Percentiles rank a stretch among this genome's conserved stretches.
Evolutionary conservation across 768 basidiomycete species (phyloP).

Genomic region (Tulasnella sp.): DNA sequence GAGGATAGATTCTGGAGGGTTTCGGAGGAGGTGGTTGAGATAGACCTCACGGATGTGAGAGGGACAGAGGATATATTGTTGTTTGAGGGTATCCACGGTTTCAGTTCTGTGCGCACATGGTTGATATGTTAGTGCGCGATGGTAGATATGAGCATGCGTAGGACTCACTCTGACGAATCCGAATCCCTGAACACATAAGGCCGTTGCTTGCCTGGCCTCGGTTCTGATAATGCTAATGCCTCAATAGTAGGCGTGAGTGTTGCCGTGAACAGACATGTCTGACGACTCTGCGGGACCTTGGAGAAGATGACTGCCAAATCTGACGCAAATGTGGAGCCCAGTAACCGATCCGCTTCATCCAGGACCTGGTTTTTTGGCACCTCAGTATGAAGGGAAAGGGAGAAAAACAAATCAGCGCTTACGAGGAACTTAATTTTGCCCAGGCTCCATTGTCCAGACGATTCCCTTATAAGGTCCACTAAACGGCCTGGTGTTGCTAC

Average conservation of each 20-base stretch:
- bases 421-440: constrained; percentile 79
- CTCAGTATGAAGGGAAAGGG: not conserved
- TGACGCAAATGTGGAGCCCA: constrained; percentile 79
- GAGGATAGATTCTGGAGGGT: constrained; percentile 72
- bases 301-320: constrained; percentile 73
- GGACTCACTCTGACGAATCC: constrained; percentile 8
- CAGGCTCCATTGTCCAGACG: constrained; percentile 63
- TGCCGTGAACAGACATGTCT: constrained; percentile 94
- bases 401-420: constrained; percentile 22
- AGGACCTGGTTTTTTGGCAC: constrained; percentile 48
- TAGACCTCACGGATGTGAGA: constrained; percentile 91
- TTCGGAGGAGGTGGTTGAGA: constrained; percentile 77
- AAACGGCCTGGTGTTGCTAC: constrained; percentile 94
- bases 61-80: constrained; percentile 84
- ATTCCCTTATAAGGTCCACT: constrained; percentile 64
- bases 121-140: not conserved
- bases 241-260: constrained; percentile 85
- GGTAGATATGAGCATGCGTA: not conserved
- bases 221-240: constrained; percentile 55
- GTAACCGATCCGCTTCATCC: constrained; percentile 91
- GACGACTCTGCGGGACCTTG: constrained; percentile 71
- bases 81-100: constrained; percentile 80
- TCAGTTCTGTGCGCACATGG: constrained; percentile 47
- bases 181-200: constrained; percentile 65
- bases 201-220: constrained; percentile 70